Evolutionary conservation across 371 early-diverging fungal genomes (phyloP), one percentile per base, ranked within the genome.

Genomic region (Lichtheimia hyalospora): DNA sequence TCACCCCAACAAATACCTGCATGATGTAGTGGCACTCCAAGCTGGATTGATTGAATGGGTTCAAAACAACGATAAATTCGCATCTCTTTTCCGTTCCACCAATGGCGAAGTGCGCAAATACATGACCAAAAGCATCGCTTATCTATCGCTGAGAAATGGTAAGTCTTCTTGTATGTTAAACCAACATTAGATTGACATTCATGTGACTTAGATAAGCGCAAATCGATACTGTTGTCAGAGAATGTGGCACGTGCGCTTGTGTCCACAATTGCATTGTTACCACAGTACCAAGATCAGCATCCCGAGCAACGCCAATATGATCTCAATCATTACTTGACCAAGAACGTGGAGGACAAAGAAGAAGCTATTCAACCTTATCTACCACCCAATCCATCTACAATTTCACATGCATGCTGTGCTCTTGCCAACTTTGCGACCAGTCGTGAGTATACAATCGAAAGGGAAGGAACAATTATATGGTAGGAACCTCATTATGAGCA

Each of bases 371-470:
- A 42, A 24, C 39, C 24, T 44, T 55, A 40, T 7, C 39, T 49
- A n/a, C 27, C 60, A 15, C 14, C 66, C 0, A 66, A 69, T 49
- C 46, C 75, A 0, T 76, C 79, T 15, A 69, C 81, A 0, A 74
- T 83, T 7, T 83, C 86, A 0, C 83, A 86, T 64, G 73, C 79
- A 8, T 84, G 84, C 55, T 86, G 86, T 61, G 84, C 86, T 5
- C 62, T 86, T 54, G 85, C 86, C 18, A 85, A 85, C 54, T 70
- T 85, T 74, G 86, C 86, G 1, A 85, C 86, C 15, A 85, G 81
- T 54, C 74, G 82, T 58, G 63, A 54, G 61, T 58, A 15, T 21
- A 13, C 34, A 8, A 34, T 34, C 8, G 5, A 34, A 2, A 7
- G 4, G 3, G 3, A 7, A 27, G 4, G 27, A 7, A 5, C 25